Evolutionary conservation across 108 stramenopile genomes (phyloP), one percentile per base, ranked within the genome.

Genomic region (Cylindrotheca closterium): DNA sequence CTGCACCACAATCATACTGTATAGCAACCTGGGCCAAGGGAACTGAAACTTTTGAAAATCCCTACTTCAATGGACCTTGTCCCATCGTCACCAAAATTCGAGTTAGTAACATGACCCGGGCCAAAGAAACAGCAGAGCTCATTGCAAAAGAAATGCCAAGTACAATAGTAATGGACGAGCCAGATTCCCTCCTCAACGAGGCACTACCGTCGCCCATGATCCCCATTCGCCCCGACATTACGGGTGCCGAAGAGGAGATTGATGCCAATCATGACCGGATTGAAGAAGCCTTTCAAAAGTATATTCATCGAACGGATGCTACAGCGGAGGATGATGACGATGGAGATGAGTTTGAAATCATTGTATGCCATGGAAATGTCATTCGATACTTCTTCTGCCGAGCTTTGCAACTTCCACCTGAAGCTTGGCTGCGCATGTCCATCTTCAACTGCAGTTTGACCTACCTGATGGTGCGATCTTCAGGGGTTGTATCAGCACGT

Each of bases 351-450:
- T 95, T 93, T 66, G 93, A 93, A 68, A 85, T 97, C 48, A 89
- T 97, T 52, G 93, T 97, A 0, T 92, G 96, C 62, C 96, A 97
- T 65, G 96, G 85, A 55, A 97, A 95, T 54, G 89, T 97, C 0
- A 97, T 97, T 73, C 91, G 96, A 15, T 97, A 95, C 77, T 92
- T 95, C 51, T 77, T 94, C 25, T 85, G 92, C 62, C 79, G 96
- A 0, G 96, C 96, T 2, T 65, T 97, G 45, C 96, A 97, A 68
- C 55, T 97, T 3, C 94, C 94, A 50, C 94, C 94, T 0, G 93
- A 95, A 61, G 94, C 93, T 21, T 97, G 94, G 94, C 70, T 95
- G 5, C 78, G 96, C 33, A 73, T 90, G 24, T 90, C 89, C 49
- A 85, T 82, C 3, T 93, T 94, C 65, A 97, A 97, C 71, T 94